These are phyloP conservation scores for Colletotrichum neosansevieriae DNA, from an alignment of 2,329 filamentous ascomycete species.

Conservation along the genomic window DNA sequence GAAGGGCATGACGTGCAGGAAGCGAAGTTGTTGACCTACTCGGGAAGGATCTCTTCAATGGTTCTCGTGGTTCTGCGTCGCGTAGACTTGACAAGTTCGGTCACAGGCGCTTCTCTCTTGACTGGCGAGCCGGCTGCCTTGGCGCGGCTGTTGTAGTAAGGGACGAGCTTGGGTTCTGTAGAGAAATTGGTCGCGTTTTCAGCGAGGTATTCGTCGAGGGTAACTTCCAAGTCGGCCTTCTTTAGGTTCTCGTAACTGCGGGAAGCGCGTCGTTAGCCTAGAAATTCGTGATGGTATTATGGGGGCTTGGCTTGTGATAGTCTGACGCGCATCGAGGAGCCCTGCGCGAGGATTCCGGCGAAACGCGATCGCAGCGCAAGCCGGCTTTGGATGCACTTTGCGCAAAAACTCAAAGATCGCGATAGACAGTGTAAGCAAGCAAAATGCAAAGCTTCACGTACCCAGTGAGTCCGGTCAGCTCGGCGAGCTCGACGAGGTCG, in stretches of 20 bases:
- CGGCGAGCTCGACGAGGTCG: slow-evolving; percentile 81
- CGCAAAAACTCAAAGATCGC: slow-evolving; percentile 1
- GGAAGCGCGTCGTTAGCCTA: slow-evolving; percentile 27
- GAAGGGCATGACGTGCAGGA: neutral
- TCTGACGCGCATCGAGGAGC: slow-evolving; percentile 40
- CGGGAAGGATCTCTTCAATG: slow-evolving; percentile 57
- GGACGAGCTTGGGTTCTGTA: slow-evolving; percentile 72
- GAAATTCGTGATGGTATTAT: slow-evolving; percentile 42
- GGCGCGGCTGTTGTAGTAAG: slow-evolving; percentile 80
- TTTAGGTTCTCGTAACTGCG: slow-evolving; percentile 76
- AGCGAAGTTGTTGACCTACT: slow-evolving; percentile 52
- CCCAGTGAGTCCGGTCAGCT: slow-evolving; percentile 77
- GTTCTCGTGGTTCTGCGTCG: slow-evolving; percentile 60
- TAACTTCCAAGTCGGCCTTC: slow-evolving; percentile 83
- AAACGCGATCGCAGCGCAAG: slow-evolving; percentile 16
- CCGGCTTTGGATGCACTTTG: neutral
- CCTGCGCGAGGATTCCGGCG: slow-evolving; percentile 38
- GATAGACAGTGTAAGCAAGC: neutral
- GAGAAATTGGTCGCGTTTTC: slow-evolving; percentile 75
- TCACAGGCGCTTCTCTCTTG: slow-evolving; percentile 64
- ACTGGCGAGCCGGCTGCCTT: slow-evolving; percentile 70
- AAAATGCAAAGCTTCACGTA: slow-evolving; percentile 59
- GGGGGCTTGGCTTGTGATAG: slow-evolving; percentile 14
- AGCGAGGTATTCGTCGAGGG: slow-evolving; percentile 79
- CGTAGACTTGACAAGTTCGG: slow-evolving; percentile 57